phyloP scores from a whole-genome alignment of 2,329 filamentous ascomycete genomes.

The Penicillium oxalicum region DNA sequence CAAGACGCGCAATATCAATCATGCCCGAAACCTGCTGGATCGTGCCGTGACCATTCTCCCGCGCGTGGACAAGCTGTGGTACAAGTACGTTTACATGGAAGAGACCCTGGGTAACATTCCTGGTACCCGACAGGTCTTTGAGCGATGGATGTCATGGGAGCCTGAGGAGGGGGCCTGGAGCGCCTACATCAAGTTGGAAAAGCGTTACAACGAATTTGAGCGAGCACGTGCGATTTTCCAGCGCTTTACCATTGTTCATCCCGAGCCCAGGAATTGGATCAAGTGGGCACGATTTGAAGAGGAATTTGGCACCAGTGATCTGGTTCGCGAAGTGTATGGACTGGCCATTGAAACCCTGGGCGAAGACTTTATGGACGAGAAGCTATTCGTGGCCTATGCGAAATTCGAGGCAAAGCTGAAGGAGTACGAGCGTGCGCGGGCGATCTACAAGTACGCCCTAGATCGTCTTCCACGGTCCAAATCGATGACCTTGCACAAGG shows the following conservation, averaged over 20 bases:
- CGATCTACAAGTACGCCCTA: constrained; percentile 94
- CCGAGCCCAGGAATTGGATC: constrained; percentile 94
- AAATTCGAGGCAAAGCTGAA: constrained; percentile 90
- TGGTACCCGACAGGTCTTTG: constrained; percentile 88
- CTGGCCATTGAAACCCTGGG: constrained; percentile 81
- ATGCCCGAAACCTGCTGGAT: constrained; percentile 89
- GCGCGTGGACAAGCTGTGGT: constrained; percentile 93
- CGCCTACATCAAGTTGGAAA: constrained; percentile 95
- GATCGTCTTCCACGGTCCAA: constrained; percentile 85
- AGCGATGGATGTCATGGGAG: constrained; percentile 98
- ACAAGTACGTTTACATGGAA: constrained; percentile 98
- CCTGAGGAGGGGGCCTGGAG: constrained; percentile 94
- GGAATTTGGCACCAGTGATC: constrained; percentile 83
- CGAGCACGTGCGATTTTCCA: constrained; percentile 85
- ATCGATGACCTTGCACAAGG: constrained; percentile 78
- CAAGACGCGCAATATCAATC: constrained; percentile 91
- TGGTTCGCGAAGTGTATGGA: constrained; percentile 88
- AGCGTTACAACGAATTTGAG: constrained; percentile 87
- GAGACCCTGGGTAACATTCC: constrained; percentile 94
- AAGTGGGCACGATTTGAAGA: constrained; percentile 98
- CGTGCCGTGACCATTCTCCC: constrained; percentile 89
- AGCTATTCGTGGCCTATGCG: constrained; percentile 91
- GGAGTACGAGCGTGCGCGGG: constrained; percentile 86
- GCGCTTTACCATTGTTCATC: constrained; percentile 85
- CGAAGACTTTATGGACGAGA: constrained; percentile 94